A percentile compares a stretch with the other conserved stretches of the same genome.
These are phyloP conservation scores for Lindgomyces ingoldianus DNA, from an alignment of 495 filamentous ascomycete genomes.

Conservation along the genomic window DNA sequence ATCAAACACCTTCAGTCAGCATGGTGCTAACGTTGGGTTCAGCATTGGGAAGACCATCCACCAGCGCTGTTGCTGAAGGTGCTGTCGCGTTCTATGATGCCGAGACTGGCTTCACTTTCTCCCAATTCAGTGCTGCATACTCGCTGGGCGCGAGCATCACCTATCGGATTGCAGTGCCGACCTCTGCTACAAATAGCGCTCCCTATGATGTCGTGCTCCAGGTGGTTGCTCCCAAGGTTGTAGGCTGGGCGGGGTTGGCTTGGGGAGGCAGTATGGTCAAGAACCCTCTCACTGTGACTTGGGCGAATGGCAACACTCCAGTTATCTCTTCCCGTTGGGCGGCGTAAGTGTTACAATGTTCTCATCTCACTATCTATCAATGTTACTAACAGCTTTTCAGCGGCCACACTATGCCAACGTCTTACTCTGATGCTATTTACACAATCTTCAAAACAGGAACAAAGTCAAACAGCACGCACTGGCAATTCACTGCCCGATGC, in stretches of 20 bases:
- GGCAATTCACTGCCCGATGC: conserved; percentile 31
- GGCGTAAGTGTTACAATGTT: conserved; percentile 39
- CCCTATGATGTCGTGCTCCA: conserved; percentile 54
- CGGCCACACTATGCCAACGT: conserved; percentile 14
- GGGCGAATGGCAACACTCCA: conserved; percentile 48
- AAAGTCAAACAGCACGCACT: conserved; percentile 28
- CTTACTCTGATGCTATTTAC: conserved; percentile 25
- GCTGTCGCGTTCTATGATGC: conserved; percentile 41
- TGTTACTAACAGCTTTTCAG: conserved; percentile 5
- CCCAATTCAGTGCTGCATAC: conserved; percentile 47
- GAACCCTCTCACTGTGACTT: conserved; percentile 53
- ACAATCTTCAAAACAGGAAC: conserved; percentile 20
- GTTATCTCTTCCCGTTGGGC: conserved; percentile 51
- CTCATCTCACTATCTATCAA: not conserved
- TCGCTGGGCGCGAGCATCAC: conserved; percentile 44
- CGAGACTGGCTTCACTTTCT: conserved; percentile 55
- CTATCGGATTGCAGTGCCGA: conserved; percentile 54
- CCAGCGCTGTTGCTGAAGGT: not conserved
- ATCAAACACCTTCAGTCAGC: not conserved
- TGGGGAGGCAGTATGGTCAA: conserved; percentile 55
- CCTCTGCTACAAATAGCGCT: conserved; percentile 39
- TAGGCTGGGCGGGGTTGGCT: conserved; percentile 52
- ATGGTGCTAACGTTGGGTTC: conserved; percentile 1
- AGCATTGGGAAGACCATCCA: conserved; percentile 9
- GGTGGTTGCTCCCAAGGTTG: conserved; percentile 46